A percentile compares a stretch with the other conserved stretches of the same genome.
These are phyloP conservation scores for Zanthoxylum bungeanum DNA, from an alignment of 345 rosid species.

Conservation along the genomic window DNA sequence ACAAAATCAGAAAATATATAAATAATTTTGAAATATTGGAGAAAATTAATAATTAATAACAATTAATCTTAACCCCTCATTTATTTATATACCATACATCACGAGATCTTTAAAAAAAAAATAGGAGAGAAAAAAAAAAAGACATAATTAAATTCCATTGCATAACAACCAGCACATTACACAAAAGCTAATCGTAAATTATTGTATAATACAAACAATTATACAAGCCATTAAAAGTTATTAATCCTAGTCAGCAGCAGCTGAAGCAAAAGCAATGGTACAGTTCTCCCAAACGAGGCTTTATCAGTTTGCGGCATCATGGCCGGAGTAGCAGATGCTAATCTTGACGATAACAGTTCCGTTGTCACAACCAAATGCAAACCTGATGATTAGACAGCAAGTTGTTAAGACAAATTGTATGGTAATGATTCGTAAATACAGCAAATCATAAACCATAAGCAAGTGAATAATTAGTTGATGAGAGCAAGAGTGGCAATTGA, in stretches of 20 bases:
- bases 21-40: background rate
- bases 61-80: too few relatives aligned
- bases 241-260: background rate
- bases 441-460: background rate
- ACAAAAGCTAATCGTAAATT: background rate
- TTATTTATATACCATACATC: too few relatives aligned
- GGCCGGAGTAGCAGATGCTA: background rate
- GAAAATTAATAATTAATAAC: too few relatives aligned
- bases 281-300: background rate
- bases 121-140: too few relatives aligned
- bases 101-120: too few relatives aligned
- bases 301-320: background rate
- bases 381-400: slow-evolving; percentile 46
- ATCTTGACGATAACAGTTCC: slow-evolving; percentile 81
- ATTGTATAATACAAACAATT: background rate
- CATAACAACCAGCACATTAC: background rate
- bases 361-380: slow-evolving; percentile 86
- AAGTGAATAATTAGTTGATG: background rate
- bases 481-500: background rate
- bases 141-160: background rate
- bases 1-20: background rate
- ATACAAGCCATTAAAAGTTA: background rate
- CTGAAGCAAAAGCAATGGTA: background rate
- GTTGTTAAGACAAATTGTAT: background rate
- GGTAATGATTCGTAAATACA: background rate